Base-by-base conservation (phyloP, 2,329 filamentous ascomycete species). In the Ascochyta fabae region DNA sequence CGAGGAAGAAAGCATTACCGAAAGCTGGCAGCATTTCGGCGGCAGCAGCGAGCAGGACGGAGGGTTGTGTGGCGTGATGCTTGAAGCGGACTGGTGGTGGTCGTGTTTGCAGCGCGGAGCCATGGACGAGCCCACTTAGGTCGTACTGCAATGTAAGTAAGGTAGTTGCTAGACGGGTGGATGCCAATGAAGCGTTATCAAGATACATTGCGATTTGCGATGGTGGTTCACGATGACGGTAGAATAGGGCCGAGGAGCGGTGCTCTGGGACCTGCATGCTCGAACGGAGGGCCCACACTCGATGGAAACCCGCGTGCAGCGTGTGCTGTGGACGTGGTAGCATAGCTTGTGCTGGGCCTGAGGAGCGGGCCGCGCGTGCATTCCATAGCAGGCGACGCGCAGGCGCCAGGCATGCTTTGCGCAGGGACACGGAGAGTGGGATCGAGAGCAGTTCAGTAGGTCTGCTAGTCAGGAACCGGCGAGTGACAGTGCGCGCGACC, bases 401-500 rank as follows among this genome's bases (percentile, higher is more conserved):
- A 26, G 6, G 24, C 24, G 6, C 8, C 8, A 8, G 6, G 24
- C 24, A 26, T 26, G 24, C 24, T 26, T 1, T 26, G 4, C 24
- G 24, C 24, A 26, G 24, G 24, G 24, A 26, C 24, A 26, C 4
- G 24, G 24, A 26, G 24, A 26, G 6, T 26, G 24, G 24, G 24
- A 19, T 19, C 2, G 19, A 19, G 19, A 19, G 19, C 19, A 19
- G 19, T 19, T 19, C 19, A 19, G 19, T 19, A 19, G 19, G 19
- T 54, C 35, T 41, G 43, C 55, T 58, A 58, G 55, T 57, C 55
- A 51, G 45, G 56, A 48, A 59, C 47, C 48, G 26, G 12, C 33
- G 35, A 34, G 48, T 24, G 41, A 49, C 53, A 38, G 53, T 55
- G 53, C 46, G 35, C 34, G 31, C 29, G 45, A 31, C 46, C 53